Percentiles rank a stretch among this genome's conserved stretches.
Evolutionary conservation across 2,329 filamentous ascomycete genomes (phyloP).

Genomic region (Xylariaceae sp.): DNA sequence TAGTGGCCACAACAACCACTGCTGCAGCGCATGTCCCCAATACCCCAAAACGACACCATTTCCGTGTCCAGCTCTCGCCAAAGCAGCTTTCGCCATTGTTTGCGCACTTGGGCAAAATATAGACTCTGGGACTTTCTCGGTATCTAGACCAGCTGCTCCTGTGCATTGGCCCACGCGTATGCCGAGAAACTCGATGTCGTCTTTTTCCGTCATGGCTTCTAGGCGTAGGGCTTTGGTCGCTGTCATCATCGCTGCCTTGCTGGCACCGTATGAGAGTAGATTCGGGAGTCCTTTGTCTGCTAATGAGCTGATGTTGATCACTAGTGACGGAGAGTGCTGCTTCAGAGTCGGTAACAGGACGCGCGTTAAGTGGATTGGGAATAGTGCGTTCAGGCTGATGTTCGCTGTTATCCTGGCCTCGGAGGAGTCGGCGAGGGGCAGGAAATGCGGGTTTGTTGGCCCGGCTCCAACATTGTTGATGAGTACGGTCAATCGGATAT

Average conservation of each 20-base stretch:
- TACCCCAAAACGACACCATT: conserved; percentile 11
- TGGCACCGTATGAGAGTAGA: conserved; percentile 42
- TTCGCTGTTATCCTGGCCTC: conserved; percentile 39
- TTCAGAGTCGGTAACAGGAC: conserved; percentile 44
- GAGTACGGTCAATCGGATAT: conserved; percentile 48
- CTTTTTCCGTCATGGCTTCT: conserved; percentile 36
- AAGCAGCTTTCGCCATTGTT: conserved; percentile 11
- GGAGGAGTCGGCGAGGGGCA: conserved; percentile 35
- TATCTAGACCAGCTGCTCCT: background rate
- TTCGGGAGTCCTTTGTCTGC: conserved; percentile 47
- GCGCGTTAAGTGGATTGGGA: conserved; percentile 48
- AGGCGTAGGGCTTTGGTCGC: conserved; percentile 40
- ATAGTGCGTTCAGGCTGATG: conserved; percentile 49
- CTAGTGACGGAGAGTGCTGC: conserved; percentile 40
- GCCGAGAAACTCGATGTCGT: background rate
- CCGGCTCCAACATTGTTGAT: conserved; percentile 57
- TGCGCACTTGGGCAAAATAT: conserved; percentile 8
- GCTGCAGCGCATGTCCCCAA: conserved; percentile 10
- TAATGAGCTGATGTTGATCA: conserved; percentile 50
- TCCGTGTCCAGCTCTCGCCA: conserved; percentile 11
- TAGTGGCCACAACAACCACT: background rate
- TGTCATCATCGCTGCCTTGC: conserved; percentile 45
- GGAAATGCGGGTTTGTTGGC: conserved; percentile 31
- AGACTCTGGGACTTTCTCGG: conserved; percentile 3
- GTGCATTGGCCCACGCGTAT: conserved; percentile 10